These are phyloP conservation scores for Colletotrichum tanaceti DNA, from an alignment of 2,329 filamentous ascomycete species.

Conservation along the genomic window DNA sequence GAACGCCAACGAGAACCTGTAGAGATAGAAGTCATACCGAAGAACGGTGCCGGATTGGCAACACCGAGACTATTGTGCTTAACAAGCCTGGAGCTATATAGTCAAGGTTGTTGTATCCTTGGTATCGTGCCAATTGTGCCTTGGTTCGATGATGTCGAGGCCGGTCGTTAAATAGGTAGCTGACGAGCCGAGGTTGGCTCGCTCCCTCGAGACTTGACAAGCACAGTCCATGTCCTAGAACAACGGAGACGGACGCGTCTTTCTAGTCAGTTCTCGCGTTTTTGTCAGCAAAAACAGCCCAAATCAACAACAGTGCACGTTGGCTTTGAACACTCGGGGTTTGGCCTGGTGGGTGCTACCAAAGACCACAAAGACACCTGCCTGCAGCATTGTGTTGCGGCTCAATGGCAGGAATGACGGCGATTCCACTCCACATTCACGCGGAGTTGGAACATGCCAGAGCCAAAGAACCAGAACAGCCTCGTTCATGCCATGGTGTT, in stretches of 20 bases:
- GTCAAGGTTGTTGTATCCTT: too few species aligned
- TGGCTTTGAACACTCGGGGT: background rate
- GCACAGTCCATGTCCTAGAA: slow-evolving; percentile 2
- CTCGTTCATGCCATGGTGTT: background rate
- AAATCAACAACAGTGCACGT: too few species aligned
- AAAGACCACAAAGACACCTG: slow-evolving; percentile 15
- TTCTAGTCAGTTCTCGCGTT: slow-evolving; percentile 15
- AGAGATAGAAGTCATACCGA: background rate
- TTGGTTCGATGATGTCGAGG: too few species aligned
- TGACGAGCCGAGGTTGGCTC: background rate
- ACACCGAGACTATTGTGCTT: background rate
- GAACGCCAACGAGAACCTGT: background rate
- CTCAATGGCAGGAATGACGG: background rate
- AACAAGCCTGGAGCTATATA: background rate
- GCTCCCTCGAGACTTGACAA: background rate
- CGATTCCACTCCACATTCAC: background rate
- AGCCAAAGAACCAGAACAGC: background rate
- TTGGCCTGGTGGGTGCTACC: background rate
- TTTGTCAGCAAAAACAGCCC: background rate
- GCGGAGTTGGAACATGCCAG: background rate
- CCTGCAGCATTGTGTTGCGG: background rate
- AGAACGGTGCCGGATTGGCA: background rate
- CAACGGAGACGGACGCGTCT: background rate
- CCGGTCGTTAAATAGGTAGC: background rate
- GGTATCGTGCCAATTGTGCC: background rate